Conservation (phyloP, 2,329 filamentous ascomycete genomes). For the Cladophialophora exuberans region DNA sequence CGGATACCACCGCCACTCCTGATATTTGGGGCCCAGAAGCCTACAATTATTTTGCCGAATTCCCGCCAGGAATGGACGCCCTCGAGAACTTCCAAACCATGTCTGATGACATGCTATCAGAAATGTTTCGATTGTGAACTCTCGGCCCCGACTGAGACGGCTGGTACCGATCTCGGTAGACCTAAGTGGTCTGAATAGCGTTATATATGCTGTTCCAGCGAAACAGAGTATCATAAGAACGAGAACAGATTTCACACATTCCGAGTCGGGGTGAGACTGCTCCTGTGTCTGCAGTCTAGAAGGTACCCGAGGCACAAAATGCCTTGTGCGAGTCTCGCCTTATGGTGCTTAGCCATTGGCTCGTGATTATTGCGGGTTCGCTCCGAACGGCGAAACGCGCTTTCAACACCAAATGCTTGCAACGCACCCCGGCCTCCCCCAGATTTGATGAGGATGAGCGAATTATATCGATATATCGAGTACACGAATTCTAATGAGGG, state of each 20-base stretch:
- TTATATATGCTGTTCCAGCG: no score
- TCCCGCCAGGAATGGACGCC: not conserved
- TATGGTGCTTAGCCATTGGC: not conserved
- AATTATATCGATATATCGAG: no score
- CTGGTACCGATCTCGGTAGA: not conserved
- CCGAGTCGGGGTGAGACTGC: no score
- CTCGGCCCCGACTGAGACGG: not conserved
- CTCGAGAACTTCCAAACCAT: constrained; percentile 7
- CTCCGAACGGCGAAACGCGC: not conserved
- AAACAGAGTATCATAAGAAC: no score
- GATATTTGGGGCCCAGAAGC: not conserved
- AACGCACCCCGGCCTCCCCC: not conserved
- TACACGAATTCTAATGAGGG: no score
- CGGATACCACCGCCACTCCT: not conserved
- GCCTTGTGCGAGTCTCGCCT: not conserved
- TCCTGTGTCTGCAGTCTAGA: not conserved
- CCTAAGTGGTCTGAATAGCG: no score
- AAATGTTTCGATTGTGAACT: constrained; percentile 9
- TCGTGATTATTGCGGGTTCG: not conserved
- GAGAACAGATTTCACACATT: no score
- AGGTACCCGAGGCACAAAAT: not conserved
- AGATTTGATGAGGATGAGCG: not conserved
- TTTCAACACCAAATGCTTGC: not conserved
- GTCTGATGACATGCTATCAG: constrained; percentile 8
- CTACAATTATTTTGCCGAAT: not conserved